These are phyloP conservation scores for Seiridium unicorne DNA, from an alignment of 2,329 filamentous ascomycete genomes.

Conservation along the genomic window DNA sequence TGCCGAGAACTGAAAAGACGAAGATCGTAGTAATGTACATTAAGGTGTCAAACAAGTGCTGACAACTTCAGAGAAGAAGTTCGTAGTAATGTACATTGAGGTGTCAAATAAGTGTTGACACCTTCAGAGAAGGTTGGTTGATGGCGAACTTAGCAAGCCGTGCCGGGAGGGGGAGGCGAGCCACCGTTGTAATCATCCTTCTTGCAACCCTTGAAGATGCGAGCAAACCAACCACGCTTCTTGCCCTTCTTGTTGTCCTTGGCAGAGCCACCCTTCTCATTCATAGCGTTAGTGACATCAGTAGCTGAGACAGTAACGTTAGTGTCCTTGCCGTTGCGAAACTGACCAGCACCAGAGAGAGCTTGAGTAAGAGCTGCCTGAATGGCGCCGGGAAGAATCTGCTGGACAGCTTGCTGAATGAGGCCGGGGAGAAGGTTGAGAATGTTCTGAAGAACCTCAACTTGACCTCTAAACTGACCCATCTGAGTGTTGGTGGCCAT, in stretches of 20 bases:
- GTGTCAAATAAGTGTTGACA: not conserved
- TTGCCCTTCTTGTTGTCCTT: conserved; percentile 3
- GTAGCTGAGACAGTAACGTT: not conserved
- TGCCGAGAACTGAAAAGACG: not conserved
- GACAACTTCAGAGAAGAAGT: not conserved
- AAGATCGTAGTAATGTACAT: not conserved
- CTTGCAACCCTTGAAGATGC: conserved; percentile 7
- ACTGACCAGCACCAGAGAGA: conserved; percentile 14
- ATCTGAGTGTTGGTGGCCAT: conserved; percentile 5
- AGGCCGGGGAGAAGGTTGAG: too few relatives aligned
- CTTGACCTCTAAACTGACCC: too few relatives aligned
- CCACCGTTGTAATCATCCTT: conserved; percentile 1
- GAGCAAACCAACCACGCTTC: conserved; percentile 7
- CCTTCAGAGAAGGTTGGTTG: not conserved
- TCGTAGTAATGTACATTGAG: not conserved
- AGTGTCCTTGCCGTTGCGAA: not conserved
- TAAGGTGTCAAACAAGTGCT: not conserved
- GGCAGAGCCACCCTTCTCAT: not conserved
- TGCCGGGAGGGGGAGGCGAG: not conserved
- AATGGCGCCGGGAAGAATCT: conserved; percentile 13
- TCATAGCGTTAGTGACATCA: not conserved
- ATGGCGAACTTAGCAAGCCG: not conserved
- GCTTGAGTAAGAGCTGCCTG: conserved; percentile 14
- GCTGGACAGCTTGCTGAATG: conserved; percentile 13
- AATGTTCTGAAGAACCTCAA: too few relatives aligned